These are phyloP conservation scores for Mortierella sp. DNA, from an alignment of 371 early-diverging fungal genomes.

Conservation along the genomic window DNA sequence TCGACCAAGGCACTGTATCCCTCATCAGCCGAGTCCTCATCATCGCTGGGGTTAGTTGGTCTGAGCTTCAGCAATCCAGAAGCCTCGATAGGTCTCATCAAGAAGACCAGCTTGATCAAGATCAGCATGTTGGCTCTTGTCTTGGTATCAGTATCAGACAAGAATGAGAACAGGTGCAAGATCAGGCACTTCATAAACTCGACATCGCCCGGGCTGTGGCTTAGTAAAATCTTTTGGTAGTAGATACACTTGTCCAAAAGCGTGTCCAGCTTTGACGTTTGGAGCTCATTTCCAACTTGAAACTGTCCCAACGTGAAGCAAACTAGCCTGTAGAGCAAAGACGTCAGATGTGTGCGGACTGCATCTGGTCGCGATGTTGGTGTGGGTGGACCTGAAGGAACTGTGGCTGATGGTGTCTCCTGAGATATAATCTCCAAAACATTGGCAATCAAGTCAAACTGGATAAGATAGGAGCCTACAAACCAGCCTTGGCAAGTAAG, in stretches of 20 bases:
- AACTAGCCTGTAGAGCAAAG: conserved; percentile 71
- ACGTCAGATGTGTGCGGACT: conserved; percentile 55
- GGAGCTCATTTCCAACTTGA: conserved; percentile 36
- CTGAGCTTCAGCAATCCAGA: conserved; percentile 41
- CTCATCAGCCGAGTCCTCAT: conserved; percentile 49
- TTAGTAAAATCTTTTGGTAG: conserved; percentile 77
- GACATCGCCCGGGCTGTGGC: conserved; percentile 67
- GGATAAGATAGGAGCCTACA: conserved; percentile 67
- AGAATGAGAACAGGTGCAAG: conserved; percentile 72
- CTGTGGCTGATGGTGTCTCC: conserved; percentile 31
- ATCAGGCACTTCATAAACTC: conserved; percentile 76
- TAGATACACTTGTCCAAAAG: conserved; percentile 75
- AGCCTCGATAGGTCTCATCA: conserved; percentile 43
- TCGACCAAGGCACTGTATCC: conserved; percentile 73
- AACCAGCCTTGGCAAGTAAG: conserved; percentile 75
- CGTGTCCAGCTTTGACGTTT: conserved; percentile 51
- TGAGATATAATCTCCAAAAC: conserved; percentile 65
- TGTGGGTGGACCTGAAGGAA: conserved; percentile 17
- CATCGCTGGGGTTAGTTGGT: conserved; percentile 49
- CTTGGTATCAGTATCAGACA: conserved; percentile 63
- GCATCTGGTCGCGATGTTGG: conserved; percentile 34
- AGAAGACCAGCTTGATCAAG: conserved; percentile 54
- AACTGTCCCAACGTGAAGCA: conserved; percentile 60
- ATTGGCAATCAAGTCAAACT: conserved; percentile 70
- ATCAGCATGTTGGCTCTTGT: conserved; percentile 64